phyloP scores from a whole-genome alignment of 1,139 yeast species.

The Yamadazyma aaseri region DNA sequence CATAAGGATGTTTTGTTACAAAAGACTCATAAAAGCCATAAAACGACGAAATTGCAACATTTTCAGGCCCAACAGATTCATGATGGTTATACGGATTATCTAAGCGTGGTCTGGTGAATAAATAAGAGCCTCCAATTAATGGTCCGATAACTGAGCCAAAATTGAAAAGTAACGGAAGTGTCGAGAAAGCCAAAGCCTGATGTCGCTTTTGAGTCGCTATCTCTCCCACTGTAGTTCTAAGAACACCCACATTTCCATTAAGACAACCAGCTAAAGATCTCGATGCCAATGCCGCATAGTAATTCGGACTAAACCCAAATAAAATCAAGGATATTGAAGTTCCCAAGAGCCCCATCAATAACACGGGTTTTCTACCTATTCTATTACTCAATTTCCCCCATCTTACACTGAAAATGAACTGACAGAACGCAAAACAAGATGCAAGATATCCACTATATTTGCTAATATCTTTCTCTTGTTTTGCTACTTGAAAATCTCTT shows the following conservation, averaged over 20 bases:
- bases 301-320: slow-evolving; percentile 52
- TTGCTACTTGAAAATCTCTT: slow-evolving; percentile 51
- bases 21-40: slow-evolving; percentile 3
- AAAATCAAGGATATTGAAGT: slow-evolving; percentile 45
- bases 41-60: background rate
- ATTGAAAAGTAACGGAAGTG: slow-evolving; percentile 57
- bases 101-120: slow-evolving; percentile 29
- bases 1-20: slow-evolving; percentile 45
- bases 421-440: slow-evolving; percentile 53
- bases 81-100: slow-evolving; percentile 9
- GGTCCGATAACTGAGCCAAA: slow-evolving; percentile 52
- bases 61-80: background rate
- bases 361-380: slow-evolving; percentile 56
- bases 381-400: slow-evolving; percentile 59
- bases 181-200: slow-evolving; percentile 59
- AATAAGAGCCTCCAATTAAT: slow-evolving; percentile 46
- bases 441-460: slow-evolving; percentile 59
- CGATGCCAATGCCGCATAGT: slow-evolving; percentile 50
- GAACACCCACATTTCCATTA: slow-evolving; percentile 60
- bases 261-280: slow-evolving; percentile 53
- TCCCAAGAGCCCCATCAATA: slow-evolving; percentile 52
- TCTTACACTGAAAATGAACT: slow-evolving; percentile 51
- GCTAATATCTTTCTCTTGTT: slow-evolving; percentile 51
- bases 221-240: slow-evolving; percentile 61
- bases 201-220: slow-evolving; percentile 53